Conservation (phyloP, 2,329 filamentous ascomycete genomes). For the Clarireedia hainanense region DNA sequence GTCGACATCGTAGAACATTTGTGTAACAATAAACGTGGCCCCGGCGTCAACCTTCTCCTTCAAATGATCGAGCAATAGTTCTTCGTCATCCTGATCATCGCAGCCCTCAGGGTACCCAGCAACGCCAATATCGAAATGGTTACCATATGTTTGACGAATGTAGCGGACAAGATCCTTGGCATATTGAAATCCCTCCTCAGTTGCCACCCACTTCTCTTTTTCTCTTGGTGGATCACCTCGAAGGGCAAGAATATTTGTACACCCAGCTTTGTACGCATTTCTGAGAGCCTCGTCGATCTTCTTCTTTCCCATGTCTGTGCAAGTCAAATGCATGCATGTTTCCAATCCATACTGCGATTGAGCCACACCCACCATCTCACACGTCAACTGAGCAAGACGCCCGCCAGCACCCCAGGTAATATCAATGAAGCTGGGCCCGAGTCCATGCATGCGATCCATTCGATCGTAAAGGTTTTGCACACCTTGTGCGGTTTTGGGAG, state of each 20-base stretch:
- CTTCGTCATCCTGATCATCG: constrained; percentile 85
- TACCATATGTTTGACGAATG: constrained; percentile 69
- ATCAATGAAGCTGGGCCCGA: constrained; percentile 93
- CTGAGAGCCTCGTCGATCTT: constrained; percentile 85
- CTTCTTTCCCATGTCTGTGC: constrained; percentile 91
- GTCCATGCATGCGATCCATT: constrained; percentile 97
- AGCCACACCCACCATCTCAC: constrained; percentile 94
- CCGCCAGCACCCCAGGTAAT: constrained; percentile 98
- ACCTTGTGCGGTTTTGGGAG: constrained; percentile 93
- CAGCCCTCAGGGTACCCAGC: constrained; percentile 94
- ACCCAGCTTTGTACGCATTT: constrained; percentile 87
- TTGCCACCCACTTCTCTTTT: constrained; percentile 85
- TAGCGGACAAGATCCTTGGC: constrained; percentile 77
- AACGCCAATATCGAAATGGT: constrained; percentile 95
- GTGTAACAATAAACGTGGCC: constrained; percentile 88
- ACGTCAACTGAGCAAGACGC: constrained; percentile 81
- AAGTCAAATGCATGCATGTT: constrained; percentile 98
- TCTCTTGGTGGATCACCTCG: constrained; percentile 91
- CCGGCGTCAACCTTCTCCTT: constrained; percentile 97
- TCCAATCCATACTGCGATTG: constrained; percentile 94
- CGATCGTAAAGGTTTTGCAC: constrained; percentile 99
- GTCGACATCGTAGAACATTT: constrained; percentile 99
- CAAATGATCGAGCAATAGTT: constrained; percentile 78
- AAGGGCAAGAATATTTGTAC: constrained; percentile 92
- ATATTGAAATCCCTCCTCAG: constrained; percentile 82